Evolutionary conservation across 2,329 filamentous ascomycete species (phyloP).

Genomic region (Fusarium sp.): DNA sequence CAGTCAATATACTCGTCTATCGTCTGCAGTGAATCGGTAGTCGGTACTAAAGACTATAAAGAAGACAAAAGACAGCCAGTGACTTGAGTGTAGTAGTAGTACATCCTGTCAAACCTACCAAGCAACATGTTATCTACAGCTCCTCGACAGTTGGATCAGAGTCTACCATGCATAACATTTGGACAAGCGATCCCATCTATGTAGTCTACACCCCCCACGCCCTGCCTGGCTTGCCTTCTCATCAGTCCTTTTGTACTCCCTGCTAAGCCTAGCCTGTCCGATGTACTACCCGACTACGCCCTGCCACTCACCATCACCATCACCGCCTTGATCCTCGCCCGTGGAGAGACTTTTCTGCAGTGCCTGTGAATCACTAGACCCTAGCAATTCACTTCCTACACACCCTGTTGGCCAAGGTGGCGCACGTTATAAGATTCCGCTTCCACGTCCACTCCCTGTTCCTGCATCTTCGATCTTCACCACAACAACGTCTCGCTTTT

Average conservation of each 20-base stretch:
- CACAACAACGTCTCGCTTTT: background rate
- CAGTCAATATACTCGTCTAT: no score
- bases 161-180: no score
- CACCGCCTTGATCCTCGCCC: background rate
- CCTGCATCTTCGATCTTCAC: constrained; percentile 28
- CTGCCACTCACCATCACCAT: background rate
- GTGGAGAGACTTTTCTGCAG: background rate
- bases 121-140: background rate
- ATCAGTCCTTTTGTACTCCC: background rate
- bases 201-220: background rate
- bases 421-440: constrained; percentile 17
- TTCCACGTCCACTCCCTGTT: constrained; percentile 2
- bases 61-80: background rate
- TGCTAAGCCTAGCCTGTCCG: background rate
- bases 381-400: background rate
- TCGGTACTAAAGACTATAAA: no score
- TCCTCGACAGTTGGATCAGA: background rate
- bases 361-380: background rate
- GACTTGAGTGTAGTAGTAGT: background rate
- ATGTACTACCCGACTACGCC: background rate
- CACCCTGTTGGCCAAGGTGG: background rate
- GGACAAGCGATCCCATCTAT: background rate
- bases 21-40: no score
- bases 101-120: background rate
- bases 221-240: background rate